Conservation (phyloP, 1,139 yeast genomes). For the Lodderomyces oxycetoniae region DNA sequence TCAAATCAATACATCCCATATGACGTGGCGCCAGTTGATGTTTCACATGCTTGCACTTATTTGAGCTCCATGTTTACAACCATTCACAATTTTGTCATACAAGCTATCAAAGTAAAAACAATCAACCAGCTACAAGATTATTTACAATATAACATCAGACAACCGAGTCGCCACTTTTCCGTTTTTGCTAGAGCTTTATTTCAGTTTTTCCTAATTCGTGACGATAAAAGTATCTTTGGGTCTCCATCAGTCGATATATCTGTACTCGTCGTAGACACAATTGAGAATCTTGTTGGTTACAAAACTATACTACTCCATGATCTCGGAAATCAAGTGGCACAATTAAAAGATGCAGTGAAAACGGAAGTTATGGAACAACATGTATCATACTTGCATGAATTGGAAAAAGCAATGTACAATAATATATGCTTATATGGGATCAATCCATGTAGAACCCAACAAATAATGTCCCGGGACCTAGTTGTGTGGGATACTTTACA, state of each 20-base stretch:
- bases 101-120: constrained; percentile 22
- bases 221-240: constrained; percentile 51
- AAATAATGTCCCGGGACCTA: constrained; percentile 52
- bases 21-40: constrained; percentile 26
- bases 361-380: constrained; percentile 9
- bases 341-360: constrained; percentile 13
- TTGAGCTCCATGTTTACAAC: constrained; percentile 35
- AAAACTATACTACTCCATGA: constrained; percentile 22
- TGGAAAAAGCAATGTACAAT: constrained; percentile 51
- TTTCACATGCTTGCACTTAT: constrained; percentile 25
- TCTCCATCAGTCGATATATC: constrained; percentile 16
- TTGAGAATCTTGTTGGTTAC: constrained; percentile 26
- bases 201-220: constrained; percentile 57
- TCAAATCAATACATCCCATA: constrained; percentile 59
- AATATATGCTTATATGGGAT: constrained; percentile 56
- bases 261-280: constrained; percentile 16
- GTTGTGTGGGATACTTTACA: constrained; percentile 78
- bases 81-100: constrained; percentile 20
- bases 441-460: constrained; percentile 82
- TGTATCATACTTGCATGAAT: constrained; percentile 18
- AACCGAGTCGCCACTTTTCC: constrained; percentile 29
- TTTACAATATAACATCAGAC: constrained; percentile 29
- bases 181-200: constrained; percentile 59
- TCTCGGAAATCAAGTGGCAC: constrained; percentile 22
- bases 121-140: constrained; percentile 33